These are phyloP conservation scores for Plantago elongata DNA, from an alignment of 257 asterid species.

Conservation along the genomic window DNA sequence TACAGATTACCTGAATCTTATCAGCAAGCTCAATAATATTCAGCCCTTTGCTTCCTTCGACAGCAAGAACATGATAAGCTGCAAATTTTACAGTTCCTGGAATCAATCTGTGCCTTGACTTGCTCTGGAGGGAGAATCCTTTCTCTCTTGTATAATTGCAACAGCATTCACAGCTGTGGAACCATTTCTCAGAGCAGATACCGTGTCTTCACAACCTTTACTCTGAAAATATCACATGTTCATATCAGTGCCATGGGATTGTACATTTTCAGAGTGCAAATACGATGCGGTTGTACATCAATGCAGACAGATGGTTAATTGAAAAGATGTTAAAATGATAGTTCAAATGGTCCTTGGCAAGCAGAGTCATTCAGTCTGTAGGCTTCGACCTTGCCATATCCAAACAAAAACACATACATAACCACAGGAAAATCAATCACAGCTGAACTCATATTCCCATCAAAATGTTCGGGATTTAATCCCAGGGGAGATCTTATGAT, in stretches of 20 bases:
- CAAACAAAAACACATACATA: slow-evolving; percentile 15
- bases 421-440: slow-evolving; percentile 10
- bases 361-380: slow-evolving; percentile 93
- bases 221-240: slow-evolving; percentile 43
- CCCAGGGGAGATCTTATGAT: too few relatives aligned
- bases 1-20: slow-evolving; percentile 78
- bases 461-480: too few relatives aligned
- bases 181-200: slow-evolving; percentile 84
- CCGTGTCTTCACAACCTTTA: slow-evolving; percentile 86
- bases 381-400: slow-evolving; percentile 75
- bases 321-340: too few relatives aligned
- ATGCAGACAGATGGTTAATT: neutral
- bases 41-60: slow-evolving; percentile 94
- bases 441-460: neutral
- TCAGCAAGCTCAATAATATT: slow-evolving; percentile 93
- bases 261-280: neutral
- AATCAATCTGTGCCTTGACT: slow-evolving; percentile 86
- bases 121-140: slow-evolving; percentile 71
- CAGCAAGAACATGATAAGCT: slow-evolving; percentile 98
- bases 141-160: slow-evolving; percentile 92
- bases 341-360: slow-evolving; percentile 37
- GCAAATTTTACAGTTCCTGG: slow-evolving; percentile 99
- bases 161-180: slow-evolving; percentile 91
- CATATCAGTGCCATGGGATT: neutral
- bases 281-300: neutral